Evolutionary conservation across 2,329 filamentous ascomycete species (phyloP).

Genomic region (Allantophomopsis cytisporea): DNA sequence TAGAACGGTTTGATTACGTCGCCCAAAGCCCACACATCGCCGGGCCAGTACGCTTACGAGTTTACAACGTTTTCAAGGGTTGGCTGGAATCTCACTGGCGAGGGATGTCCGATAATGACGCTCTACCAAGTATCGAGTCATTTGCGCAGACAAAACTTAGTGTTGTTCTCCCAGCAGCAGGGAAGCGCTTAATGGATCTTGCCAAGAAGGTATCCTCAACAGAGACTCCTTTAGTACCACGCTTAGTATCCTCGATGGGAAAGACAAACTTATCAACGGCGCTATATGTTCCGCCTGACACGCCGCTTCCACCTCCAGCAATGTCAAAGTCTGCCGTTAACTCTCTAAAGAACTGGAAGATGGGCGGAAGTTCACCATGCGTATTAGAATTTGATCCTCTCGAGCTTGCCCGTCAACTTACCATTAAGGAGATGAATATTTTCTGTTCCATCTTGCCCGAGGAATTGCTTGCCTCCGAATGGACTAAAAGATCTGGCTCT

Average conservation of each 20-base stretch:
- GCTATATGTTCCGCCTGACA: slow-evolving; percentile 57
- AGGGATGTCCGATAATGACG: slow-evolving; percentile 63
- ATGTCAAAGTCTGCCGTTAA: slow-evolving; percentile 67
- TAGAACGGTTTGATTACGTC: slow-evolving; percentile 86
- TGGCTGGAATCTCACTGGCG: slow-evolving; percentile 97
- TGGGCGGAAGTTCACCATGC: slow-evolving; percentile 52
- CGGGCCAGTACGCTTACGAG: slow-evolving; percentile 70
- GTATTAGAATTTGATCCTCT: slow-evolving; percentile 86
- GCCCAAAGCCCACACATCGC: slow-evolving; percentile 64
- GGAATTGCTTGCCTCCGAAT: slow-evolving; percentile 82
- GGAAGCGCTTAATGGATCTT: slow-evolving; percentile 68
- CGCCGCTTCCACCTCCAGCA: slow-evolving; percentile 53
- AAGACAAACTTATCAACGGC: slow-evolving; percentile 71
- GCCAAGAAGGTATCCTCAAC: slow-evolving; percentile 63
- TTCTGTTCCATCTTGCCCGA: slow-evolving; percentile 89
- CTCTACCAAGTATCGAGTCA: slow-evolving; percentile 59
- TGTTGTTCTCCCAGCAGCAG: slow-evolving; percentile 58
- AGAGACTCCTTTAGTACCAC: slow-evolving; percentile 65
- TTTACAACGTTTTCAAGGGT: slow-evolving; percentile 94
- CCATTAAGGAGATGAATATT: slow-evolving; percentile 78
- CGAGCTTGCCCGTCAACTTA: slow-evolving; percentile 84
- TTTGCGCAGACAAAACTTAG: slow-evolving; percentile 69
- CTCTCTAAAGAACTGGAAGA: slow-evolving; percentile 60
- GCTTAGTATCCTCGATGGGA: slow-evolving; percentile 72
- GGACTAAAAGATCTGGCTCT: slow-evolving; percentile 76